Evolutionary conservation across 352 stramenopile genomes (phyloP), one percentile per base, ranked within the genome.

Genomic region (Globisporangium spiculum): DNA sequence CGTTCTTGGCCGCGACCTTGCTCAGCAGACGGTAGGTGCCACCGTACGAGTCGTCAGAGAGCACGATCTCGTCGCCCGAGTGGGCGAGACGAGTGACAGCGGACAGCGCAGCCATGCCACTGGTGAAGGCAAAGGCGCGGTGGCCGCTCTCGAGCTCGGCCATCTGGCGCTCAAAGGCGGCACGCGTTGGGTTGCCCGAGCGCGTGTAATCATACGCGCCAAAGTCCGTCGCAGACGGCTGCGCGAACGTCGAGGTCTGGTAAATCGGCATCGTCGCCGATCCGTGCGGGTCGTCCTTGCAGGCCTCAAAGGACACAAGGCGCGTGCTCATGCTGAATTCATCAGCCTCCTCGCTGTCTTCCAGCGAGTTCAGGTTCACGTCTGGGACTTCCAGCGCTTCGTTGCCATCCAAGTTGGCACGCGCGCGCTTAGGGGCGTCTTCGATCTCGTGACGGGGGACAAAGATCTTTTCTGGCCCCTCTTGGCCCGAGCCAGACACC

Each of bases 1-100:
- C 86, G 70, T 94, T 88, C 67, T 93, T 94, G 38, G 83, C 78
- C 27, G 97, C 90, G 3, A 98, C 80, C 48, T 96, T 91, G 71
- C 81, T 84, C 48, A 99, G 78, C 34, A 98, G 77, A 32, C 96
- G 94, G 63, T 98, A 96, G 0, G 98, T 98, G 41, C 97, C 97
- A 61, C 98, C 97, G 78, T 99, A 99, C 24, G 97, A 91, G 75
- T 99, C 97, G 59, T 97, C 85, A 27, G 91, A 97, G 32, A 98
- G 68, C 27, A 99, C 73, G 50, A 99, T 91, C 59, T 97, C 89
- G 63, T 98, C 85, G n/a, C 94, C 94, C 1, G 82, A 76, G 60
- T 92, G 84, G 41, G 97, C 91, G 22, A 98, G 81, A 41, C 97
- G 84, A 53, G 88, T 93, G 55, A 99, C 86, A 4, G 96, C 86